phyloP scores from a whole-genome alignment of 495 filamentous ascomycete species.

The Aspergillus conjunctus region DNA sequence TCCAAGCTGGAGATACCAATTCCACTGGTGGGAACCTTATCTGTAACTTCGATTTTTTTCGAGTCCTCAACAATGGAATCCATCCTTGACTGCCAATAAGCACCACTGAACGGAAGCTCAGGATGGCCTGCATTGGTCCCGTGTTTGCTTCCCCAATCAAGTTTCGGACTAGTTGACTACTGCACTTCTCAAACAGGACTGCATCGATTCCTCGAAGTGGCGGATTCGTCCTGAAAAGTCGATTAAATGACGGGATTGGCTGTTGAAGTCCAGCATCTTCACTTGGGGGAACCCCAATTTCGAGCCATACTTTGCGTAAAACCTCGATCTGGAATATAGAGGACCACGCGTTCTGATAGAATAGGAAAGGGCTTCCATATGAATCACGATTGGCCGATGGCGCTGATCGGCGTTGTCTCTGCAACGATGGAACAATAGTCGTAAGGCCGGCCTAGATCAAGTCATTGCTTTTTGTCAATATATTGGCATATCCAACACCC shows the following conservation, averaged over 20 bases:
- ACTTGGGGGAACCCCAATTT: neutral
- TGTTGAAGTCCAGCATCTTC: neutral
- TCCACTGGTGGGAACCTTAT: constrained; percentile 23
- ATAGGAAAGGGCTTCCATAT: constrained; percentile 2
- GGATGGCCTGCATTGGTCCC: neutral
- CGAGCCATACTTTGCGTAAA: neutral
- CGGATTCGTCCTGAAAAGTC: neutral
- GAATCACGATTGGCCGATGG: constrained; percentile 1
- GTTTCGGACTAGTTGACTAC: neutral
- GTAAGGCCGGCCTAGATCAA: constrained; percentile 2
- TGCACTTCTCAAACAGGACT: neutral
- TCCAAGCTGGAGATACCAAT: constrained; percentile 14
- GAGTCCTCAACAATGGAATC: constrained; percentile 3
- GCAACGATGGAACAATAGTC: constrained; percentile 12
- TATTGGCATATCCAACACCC: constrained; percentile 2
- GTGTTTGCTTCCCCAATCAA: constrained; percentile 2
- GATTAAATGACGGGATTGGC: neutral
- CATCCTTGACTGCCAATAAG: constrained; percentile 1
- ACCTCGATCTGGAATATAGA: constrained; percentile 1
- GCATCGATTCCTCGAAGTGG: neutral
- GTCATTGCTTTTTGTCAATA: constrained; percentile 11
- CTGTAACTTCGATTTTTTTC: neutral
- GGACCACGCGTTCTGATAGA: neutral
- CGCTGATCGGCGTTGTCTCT: constrained; percentile 11
- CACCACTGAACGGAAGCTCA: neutral